These are phyloP conservation scores for Vigna nakashimae DNA, from an alignment of 306 rosid genomes.

Conservation along the genomic window DNA sequence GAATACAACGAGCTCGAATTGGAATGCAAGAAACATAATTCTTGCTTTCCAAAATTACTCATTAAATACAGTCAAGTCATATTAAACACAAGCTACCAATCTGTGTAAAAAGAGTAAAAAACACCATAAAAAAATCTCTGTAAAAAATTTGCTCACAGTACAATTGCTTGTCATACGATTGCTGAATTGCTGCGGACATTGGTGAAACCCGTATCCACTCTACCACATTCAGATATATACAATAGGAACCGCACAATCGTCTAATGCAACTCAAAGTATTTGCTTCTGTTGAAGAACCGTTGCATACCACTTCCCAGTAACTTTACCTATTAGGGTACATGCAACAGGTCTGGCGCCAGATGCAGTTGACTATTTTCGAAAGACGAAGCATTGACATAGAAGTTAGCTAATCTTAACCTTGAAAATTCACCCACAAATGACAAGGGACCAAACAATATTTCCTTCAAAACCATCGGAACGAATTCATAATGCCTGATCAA, in stretches of 20 bases:
- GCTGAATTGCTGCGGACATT: conserved; percentile 14
- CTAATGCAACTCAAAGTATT: conserved; percentile 25
- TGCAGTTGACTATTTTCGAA: conserved; percentile 45
- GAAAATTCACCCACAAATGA: conserved; percentile 36
- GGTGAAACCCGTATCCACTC: conserved; percentile 27
- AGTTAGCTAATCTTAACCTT: conserved; percentile 39
- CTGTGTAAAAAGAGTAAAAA: not conserved
- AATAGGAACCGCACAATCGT: conserved; percentile 17
- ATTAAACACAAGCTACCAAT: conserved; percentile 3
- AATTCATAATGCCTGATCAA: conserved; percentile 50
- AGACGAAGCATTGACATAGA: conserved; percentile 40
- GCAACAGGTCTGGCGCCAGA: conserved; percentile 43
- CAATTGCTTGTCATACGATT: conserved; percentile 37
- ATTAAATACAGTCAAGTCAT: conserved; percentile 28
- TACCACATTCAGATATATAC: conserved; percentile 47
- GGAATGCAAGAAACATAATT: not conserved
- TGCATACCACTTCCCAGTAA: conserved; percentile 30
- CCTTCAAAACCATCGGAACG: conserved; percentile 44
- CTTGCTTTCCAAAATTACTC: conserved; percentile 19
- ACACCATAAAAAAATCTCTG: not conserved
- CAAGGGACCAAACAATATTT: conserved; percentile 46
- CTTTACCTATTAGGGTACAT: conserved; percentile 37
- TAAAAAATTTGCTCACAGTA: conserved; percentile 28
- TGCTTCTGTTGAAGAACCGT: conserved; percentile 20
- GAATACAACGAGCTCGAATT: not conserved